Base-by-base conservation (phyloP, 768 basidiomycete species). In the Xanthoconium purpureum region DNA sequence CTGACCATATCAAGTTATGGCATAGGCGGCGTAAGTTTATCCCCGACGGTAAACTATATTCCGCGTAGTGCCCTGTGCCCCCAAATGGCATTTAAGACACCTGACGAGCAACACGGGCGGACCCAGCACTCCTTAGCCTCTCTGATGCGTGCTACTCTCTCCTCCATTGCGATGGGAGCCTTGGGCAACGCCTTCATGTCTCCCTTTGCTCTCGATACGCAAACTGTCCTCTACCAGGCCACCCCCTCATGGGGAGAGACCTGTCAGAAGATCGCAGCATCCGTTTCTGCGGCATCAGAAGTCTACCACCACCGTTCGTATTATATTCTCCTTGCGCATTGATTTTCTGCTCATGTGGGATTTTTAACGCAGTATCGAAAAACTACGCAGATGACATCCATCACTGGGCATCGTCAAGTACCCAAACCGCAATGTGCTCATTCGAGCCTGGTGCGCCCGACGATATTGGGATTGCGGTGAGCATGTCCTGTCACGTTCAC, bases 361-460 rank as follows among this genome's bases (percentile, higher is more conserved):
- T 18, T 3, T 29, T 51, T 3, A 11, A 17, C n/a, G n/a, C 20
- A 67, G 60, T 17, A n/a, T 59, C 59, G 7, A 10, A 59, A 3
- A 42, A 66, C 18, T 86, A 83, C 53, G 36, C 37, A 0, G 63
- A 70, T 14, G 83, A 79, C 55, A 75, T 81, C 20, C 47, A 59
- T 2, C 82, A 85, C 55, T 85, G 80, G 80, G 77, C 80, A 0
- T 66, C 67, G 24, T 82, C 82, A 5, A 84, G 80, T 59, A 63
- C 73, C 0, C 75, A 83, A 52, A 2, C 51, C 1, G 63, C 84
- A 0, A 68, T 74, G 2, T 87, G 84, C 63, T 78, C 79, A 11
- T 84, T 87, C 10, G 81, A 85, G 59, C 84, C 84, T 3, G 81
- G 79, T 11, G 81, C 75, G 1, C 70, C 78, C 0, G 72, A 74